Evolutionary conservation across 2,329 filamentous ascomycete genomes (phyloP), one percentile per base, ranked within the genome.

Genomic region (Penicillium sp.): DNA sequence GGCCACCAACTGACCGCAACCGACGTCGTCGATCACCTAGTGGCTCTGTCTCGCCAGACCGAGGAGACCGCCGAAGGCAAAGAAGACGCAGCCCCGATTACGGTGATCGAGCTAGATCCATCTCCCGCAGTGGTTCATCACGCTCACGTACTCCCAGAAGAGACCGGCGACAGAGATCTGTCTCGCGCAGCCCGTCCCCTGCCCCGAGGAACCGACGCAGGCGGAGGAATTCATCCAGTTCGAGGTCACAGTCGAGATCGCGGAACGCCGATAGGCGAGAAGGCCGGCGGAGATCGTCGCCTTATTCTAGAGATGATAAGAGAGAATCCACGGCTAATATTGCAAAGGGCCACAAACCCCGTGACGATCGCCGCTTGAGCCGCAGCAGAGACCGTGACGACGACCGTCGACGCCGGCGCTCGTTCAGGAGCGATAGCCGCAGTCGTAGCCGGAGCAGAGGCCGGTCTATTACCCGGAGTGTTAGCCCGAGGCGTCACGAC

Each of bases 61-160:
- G 70, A 66, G 70, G 73, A 70, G 67, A 76, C 67, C 64, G 70
- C 63, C 75, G 72, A 66, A 74, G 70, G 67, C 67, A 71, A 59
- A 73, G 73, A 62, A 74, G 74, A 67, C 75, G 72, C 64, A 78
- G 70, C 67, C 73, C 74, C 67, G 71, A 75, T 70, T 76, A 78
- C 67, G 76, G 77, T 79, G 78, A 81, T 76, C 79, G 79, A 76
- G 76, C 78, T 70, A 78, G 81, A 79, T 83, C 83, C 73, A 74
- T 70, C 68, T 76, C 79, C 74, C 79, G 79, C 70, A 78, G 75
- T 79, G 74, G 79, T 69, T 78, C 79, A 72, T 82, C 81, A 70
- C 82, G 82, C 82, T 86, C 84, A 84, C 84, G 76, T 78, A 81
- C 81, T 75, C 77, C 81, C 78, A 85, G 81, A 81, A 74, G 79